Evolutionary conservation across 2,329 filamentous ascomycete genomes (phyloP).

Genomic region (Fusarium beomiforme): DNA sequence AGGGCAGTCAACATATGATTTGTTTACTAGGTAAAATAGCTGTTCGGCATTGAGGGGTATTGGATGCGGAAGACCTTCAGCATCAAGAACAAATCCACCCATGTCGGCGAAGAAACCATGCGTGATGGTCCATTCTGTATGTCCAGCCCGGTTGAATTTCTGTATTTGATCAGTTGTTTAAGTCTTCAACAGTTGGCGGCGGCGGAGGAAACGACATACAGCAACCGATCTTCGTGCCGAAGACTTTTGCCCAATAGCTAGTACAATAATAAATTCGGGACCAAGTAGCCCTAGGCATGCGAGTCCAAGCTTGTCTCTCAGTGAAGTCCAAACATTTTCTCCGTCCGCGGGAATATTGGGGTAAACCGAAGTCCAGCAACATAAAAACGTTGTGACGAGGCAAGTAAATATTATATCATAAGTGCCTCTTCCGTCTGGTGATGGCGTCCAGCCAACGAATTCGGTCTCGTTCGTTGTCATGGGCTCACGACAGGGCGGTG

Average conservation of each 20-base stretch:
- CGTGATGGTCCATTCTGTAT: constrained; percentile 1
- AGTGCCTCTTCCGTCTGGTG: constrained; percentile 15
- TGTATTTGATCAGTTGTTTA: neutral
- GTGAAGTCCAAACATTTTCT: neutral
- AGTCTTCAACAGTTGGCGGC: accelerated
- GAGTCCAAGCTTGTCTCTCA: constrained; percentile 15
- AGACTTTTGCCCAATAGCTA: constrained; percentile 18
- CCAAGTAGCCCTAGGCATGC: constrained; percentile 16
- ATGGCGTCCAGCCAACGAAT: constrained; percentile 14
- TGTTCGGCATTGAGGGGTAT: constrained; percentile 24
- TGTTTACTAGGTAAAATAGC: constrained; percentile 9
- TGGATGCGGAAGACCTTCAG: accelerated
- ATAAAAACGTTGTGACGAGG: constrained; percentile 12
- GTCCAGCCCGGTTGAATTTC: constrained; percentile 4
- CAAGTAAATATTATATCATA: constrained; percentile 24
- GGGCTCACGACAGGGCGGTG: neutral
- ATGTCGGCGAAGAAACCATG: constrained; percentile 28
- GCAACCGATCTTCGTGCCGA: constrained; percentile 14
- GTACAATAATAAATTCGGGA: constrained; percentile 10
- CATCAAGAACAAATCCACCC: constrained; percentile 11
- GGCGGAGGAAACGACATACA: neutral
- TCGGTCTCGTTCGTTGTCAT: constrained; percentile 2
- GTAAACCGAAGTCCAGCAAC: constrained; percentile 24
- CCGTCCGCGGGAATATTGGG: constrained; percentile 3
- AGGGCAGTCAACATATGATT: neutral